These are phyloP conservation scores for Venturia effusa DNA, from an alignment of 2,329 filamentous ascomycete genomes.

Conservation along the genomic window DNA sequence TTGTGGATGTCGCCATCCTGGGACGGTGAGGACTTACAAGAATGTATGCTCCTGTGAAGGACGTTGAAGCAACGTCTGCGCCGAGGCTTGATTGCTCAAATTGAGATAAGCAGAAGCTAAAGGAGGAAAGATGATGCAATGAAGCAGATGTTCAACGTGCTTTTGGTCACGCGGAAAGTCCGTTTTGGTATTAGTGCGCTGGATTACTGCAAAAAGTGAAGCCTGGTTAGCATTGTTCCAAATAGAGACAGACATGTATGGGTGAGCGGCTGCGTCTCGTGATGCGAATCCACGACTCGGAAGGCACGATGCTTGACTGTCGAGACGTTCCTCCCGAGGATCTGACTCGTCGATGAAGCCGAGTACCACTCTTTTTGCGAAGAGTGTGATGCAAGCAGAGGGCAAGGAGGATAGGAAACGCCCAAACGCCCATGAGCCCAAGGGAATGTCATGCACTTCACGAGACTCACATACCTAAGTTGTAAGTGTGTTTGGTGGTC, in stretches of 20 bases:
- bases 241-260: neutral
- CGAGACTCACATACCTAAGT: neutral
- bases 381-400: neutral
- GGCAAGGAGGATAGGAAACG: neutral
- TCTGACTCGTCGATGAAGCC: neutral
- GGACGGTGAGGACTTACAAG: neutral
- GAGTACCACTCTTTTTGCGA: neutral
- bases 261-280: neutral
- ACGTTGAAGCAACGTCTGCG: neutral
- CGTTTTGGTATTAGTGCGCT: neutral
- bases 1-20: neutral
- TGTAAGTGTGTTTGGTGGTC: neutral
- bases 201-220: constrained; percentile 4
- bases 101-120: neutral
- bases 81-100: neutral
- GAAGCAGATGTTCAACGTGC: neutral
- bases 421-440: neutral
- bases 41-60: neutral
- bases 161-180: neutral
- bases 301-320: neutral
- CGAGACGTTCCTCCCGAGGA: neutral
- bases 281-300: neutral
- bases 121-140: neutral
- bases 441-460: neutral
- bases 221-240: neutral